phyloP scores from a whole-genome alignment of 2,329 filamentous ascomycete species.

The Immersiporthe knoxdaviesiana region DNA sequence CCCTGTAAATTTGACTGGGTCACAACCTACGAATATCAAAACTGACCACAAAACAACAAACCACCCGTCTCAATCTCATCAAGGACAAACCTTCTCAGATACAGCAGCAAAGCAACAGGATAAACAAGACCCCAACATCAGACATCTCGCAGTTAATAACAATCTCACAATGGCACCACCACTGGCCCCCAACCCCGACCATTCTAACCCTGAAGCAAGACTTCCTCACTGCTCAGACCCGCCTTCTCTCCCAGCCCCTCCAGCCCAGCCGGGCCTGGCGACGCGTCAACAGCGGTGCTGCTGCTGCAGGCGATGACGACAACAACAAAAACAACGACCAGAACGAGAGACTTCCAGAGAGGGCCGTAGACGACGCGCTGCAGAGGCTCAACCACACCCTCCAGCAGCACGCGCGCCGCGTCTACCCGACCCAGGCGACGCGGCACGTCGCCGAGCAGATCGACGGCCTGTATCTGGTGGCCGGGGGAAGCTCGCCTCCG shows the following conservation, averaged over 20 bases:
- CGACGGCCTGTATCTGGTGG: slow-evolving; percentile 63
- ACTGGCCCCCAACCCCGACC: slow-evolving; percentile 48
- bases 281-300: slow-evolving; percentile 47
- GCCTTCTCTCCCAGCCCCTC: slow-evolving; percentile 63
- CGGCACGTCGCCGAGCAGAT: slow-evolving; percentile 76
- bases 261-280: slow-evolving; percentile 59
- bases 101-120: background rate
- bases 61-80: background rate
- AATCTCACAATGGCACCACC: slow-evolving; percentile 34
- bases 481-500: slow-evolving; percentile 40
- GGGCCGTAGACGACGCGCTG: slow-evolving; percentile 60
- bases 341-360: slow-evolving; percentile 44
- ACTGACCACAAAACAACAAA: background rate
- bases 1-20: background rate
- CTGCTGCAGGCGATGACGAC: slow-evolving; percentile 39
- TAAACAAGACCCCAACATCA: too few relatives aligned
- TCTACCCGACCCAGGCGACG: slow-evolving; percentile 70
- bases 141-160: background rate
- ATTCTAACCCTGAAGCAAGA: slow-evolving; percentile 65
- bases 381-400: slow-evolving; percentile 63
- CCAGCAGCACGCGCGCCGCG: slow-evolving; percentile 66
- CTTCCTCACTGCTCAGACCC: slow-evolving; percentile 67
- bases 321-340: background rate
- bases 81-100: background rate
- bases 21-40: background rate